These are phyloP conservation scores for Fibroporia radiculosa DNA, from an alignment of 768 basidiomycete genomes.

Conservation along the genomic window DNA sequence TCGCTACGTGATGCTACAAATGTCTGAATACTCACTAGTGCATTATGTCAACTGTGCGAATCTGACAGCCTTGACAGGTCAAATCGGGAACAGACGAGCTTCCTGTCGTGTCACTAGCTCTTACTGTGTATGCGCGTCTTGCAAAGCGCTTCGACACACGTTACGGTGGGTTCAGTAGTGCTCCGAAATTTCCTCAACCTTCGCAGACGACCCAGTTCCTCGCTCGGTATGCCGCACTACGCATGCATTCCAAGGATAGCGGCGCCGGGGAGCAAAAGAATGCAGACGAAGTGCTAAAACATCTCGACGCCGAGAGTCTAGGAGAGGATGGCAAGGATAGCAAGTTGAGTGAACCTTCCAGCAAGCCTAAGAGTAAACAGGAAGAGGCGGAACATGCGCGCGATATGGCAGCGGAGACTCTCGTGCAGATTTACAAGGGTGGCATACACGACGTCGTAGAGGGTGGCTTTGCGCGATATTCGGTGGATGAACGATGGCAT, in stretches of 20 bases:
- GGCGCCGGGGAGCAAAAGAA: background rate
- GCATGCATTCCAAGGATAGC: background rate
- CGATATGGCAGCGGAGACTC: constrained; percentile 18
- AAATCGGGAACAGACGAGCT: background rate
- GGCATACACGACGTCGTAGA: constrained; percentile 36
- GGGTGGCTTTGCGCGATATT: constrained; percentile 31
- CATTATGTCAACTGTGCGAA: background rate
- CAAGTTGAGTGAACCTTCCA: background rate
- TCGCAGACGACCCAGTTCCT: constrained; percentile 18
- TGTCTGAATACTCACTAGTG: constrained; percentile 2
- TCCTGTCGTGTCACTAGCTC: constrained; percentile 6
- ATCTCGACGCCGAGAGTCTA: background rate
- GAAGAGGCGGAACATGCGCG: constrained; percentile 9
- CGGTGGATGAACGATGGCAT: constrained; percentile 33
- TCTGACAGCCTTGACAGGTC: background rate
- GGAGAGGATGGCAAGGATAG: background rate
- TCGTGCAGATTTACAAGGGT: constrained; percentile 20
- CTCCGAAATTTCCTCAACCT: constrained; percentile 31
- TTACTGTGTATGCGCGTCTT: constrained; percentile 11
- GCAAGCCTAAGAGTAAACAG: background rate
- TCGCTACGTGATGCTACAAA: constrained; percentile 8
- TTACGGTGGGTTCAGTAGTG: constrained; percentile 30
- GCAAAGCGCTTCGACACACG: constrained; percentile 20
- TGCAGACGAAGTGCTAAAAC: background rate
- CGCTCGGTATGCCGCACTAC: constrained; percentile 14